Evolutionary conservation across 768 basidiomycete genomes (phyloP).

Genomic region (Leccinum subtestaceum): DNA sequence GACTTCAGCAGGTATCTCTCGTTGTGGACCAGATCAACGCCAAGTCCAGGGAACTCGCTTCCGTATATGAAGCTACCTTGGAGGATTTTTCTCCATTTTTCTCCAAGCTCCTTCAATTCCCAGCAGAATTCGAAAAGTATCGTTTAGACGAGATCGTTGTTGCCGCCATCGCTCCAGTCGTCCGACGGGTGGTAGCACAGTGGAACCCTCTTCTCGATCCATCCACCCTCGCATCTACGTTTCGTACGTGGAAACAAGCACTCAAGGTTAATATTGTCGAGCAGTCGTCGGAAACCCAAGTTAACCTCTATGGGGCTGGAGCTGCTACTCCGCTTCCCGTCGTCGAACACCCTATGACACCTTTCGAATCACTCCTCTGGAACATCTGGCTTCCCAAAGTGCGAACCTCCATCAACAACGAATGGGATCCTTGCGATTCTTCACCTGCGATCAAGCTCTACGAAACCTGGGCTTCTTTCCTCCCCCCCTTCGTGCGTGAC

Average conservation of each 20-base stretch:
- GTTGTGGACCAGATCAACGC: slow-evolving; percentile 69
- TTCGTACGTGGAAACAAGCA: slow-evolving; percentile 67
- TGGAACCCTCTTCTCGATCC: slow-evolving; percentile 90
- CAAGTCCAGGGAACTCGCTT: slow-evolving; percentile 61
- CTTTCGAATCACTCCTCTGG: slow-evolving; percentile 94
- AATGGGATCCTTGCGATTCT: slow-evolving; percentile 78
- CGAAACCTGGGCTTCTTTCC: slow-evolving; percentile 82
- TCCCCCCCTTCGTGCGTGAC: slow-evolving; percentile 89
- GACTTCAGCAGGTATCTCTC: slow-evolving; percentile 73
- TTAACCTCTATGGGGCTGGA: slow-evolving; percentile 58
- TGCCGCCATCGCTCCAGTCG: slow-evolving; percentile 80
- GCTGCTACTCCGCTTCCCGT: slow-evolving; percentile 31
- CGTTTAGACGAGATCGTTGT: slow-evolving; percentile 89
- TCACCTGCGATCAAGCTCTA: slow-evolving; percentile 77
- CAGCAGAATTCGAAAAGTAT: slow-evolving; percentile 73
- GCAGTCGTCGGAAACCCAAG: slow-evolving; percentile 40
- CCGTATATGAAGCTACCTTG: slow-evolving; percentile 67
- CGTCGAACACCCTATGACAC: slow-evolving; percentile 74
- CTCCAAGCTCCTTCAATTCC: slow-evolving; percentile 69
- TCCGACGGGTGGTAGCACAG: slow-evolving; percentile 66
- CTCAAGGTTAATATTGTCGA: slow-evolving; percentile 56
- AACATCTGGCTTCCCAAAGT: slow-evolving; percentile 93
- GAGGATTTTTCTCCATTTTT: slow-evolving; percentile 73
- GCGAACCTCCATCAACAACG: slow-evolving; percentile 91
- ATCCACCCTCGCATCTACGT: slow-evolving; percentile 55